Conservation (phyloP, 2,329 filamentous ascomycete species). For the Chrysosphaeria jannelii region DNA sequence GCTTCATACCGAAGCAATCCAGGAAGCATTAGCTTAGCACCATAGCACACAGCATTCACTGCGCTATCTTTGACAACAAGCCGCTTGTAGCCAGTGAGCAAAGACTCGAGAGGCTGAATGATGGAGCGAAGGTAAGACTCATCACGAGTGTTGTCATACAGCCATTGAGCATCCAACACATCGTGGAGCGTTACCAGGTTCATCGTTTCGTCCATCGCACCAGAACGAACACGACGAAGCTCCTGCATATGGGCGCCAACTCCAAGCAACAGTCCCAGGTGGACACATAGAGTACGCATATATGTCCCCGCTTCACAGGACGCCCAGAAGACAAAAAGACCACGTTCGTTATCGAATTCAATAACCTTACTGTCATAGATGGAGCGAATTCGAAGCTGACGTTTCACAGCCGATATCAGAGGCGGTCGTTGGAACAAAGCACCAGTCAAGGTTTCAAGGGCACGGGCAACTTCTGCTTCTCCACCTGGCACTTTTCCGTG, state of each 20-base stretch:
- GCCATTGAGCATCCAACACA: conserved; percentile 86
- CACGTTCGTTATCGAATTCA: conserved; percentile 95
- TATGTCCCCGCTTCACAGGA: conserved; percentile 97
- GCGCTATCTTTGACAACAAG: conserved; percentile 92
- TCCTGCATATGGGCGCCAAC: conserved; percentile 75
- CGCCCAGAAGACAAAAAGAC: conserved; percentile 96
- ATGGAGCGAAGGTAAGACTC: conserved; percentile 77
- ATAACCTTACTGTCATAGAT: conserved; percentile 91
- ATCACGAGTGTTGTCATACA: conserved; percentile 82
- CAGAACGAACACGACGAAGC: conserved; percentile 71
- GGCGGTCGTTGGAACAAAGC: conserved; percentile 92
- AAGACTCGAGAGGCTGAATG: conserved; percentile 74
- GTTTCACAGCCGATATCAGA: conserved; percentile 94
- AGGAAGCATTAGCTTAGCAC: conserved; percentile 95
- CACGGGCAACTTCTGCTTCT: conserved; percentile 72
- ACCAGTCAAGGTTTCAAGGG: conserved; percentile 84
- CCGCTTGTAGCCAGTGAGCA: conserved; percentile 81
- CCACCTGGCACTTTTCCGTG: conserved; percentile 89
- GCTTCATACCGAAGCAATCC: conserved; percentile 53
- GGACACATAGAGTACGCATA: conserved; percentile 92
- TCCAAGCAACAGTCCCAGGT: conserved; percentile 30
- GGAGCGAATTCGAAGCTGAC: conserved; percentile 72
- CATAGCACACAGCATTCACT: conserved; percentile 94
- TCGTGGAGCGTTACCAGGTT: conserved; percentile 83
- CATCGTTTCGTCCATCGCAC: conserved; percentile 79